Evolutionary conservation across 2,329 filamentous ascomycete genomes (phyloP).

Genomic region (Colletotrichum coccodes): DNA sequence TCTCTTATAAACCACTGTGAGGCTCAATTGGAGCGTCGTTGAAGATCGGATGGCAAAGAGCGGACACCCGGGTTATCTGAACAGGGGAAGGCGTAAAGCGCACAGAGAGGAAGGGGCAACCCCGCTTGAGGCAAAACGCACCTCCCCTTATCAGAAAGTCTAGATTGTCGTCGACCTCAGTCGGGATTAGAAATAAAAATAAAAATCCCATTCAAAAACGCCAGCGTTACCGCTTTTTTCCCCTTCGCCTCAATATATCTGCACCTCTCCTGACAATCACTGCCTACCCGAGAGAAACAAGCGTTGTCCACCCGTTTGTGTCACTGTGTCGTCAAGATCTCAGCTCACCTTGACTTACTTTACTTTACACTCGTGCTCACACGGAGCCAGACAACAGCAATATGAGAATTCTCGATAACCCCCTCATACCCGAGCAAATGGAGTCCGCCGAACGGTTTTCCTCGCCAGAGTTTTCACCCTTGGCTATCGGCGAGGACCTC

Average conservation of each 20-base stretch:
- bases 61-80: background rate
- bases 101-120: slow-evolving; percentile 32
- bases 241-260: background rate
- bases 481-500: slow-evolving; percentile 63
- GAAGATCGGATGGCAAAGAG: background rate
- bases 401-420: slow-evolving; percentile 30
- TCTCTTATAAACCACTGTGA: background rate
- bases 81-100: slow-evolving; percentile 4
- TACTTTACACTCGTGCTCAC: background rate
- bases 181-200: slow-evolving; percentile 2
- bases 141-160: slow-evolving; percentile 32
- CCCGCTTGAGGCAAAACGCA: slow-evolving; percentile 32
- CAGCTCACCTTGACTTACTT: background rate
- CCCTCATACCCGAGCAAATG: slow-evolving; percentile 27
- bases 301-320: background rate
- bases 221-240: slow-evolving; percentile 23
- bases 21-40: background rate
- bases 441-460: slow-evolving; percentile 41
- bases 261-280: background rate
- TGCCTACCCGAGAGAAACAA: slow-evolving; percentile 1
- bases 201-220: slow-evolving; percentile 9
- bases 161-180: slow-evolving; percentile 31
- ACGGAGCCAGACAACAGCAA: slow-evolving; percentile 7
- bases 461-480: slow-evolving; percentile 61
- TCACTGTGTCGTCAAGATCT: background rate